Percentiles rank a stretch among this genome's conserved stretches.
phyloP scores from a whole-genome alignment of 345 rosid genomes.

The Euphorbia tirucalli region DNA sequence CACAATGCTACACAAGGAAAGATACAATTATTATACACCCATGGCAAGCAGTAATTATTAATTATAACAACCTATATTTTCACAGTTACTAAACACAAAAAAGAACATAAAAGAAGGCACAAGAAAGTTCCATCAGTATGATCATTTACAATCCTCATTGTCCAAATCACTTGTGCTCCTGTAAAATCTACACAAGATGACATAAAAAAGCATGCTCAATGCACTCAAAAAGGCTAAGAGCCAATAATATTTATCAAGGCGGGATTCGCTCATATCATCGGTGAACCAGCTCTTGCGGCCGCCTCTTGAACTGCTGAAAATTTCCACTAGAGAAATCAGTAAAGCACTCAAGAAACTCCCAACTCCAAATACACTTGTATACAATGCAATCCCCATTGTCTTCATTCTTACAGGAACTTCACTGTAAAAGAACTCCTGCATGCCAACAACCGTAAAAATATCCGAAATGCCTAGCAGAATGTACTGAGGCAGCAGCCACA shows the following conservation, averaged over 20 bases:
- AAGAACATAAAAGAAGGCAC: background rate
- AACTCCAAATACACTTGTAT: constrained; percentile 89
- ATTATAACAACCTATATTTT: no score
- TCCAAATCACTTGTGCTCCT: constrained; percentile 38
- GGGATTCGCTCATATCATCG: constrained; percentile 84
- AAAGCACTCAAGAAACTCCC: constrained; percentile 87
- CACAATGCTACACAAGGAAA: no score
- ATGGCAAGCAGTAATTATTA: no score
- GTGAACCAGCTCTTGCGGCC: constrained; percentile 73
- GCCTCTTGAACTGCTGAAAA: constrained; percentile 35
- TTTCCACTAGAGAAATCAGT: constrained; percentile 60
- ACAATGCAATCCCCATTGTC: constrained; percentile 87
- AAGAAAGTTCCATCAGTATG: background rate
- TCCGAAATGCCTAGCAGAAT: constrained; percentile 79
- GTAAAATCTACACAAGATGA: constrained; percentile 51
- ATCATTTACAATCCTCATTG: constrained; percentile 14
- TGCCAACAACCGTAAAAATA: constrained; percentile 89
- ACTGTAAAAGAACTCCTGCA: constrained; percentile 95
- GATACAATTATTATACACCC: no score
- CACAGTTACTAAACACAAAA: no score
- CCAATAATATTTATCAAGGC: constrained; percentile 79
- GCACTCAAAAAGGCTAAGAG: constrained; percentile 57
- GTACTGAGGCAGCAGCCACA: constrained; percentile 87
- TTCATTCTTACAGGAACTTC: constrained; percentile 86
- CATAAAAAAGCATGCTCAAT: constrained; percentile 54